phyloP scores from a whole-genome alignment of 352 stramenopile species.

The Blastocystis sp. region DNA sequence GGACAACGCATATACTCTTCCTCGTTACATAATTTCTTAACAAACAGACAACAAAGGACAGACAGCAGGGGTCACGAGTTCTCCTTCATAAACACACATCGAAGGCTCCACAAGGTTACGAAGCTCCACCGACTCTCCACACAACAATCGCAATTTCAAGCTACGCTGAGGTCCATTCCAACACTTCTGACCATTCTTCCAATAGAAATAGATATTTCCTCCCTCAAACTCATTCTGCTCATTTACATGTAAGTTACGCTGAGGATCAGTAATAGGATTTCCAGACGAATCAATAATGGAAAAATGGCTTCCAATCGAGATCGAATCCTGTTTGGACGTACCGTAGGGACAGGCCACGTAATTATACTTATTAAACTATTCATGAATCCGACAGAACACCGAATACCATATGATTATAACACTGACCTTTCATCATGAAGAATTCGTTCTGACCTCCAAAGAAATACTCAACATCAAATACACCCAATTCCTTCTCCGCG shows the following conservation, averaged over 20 bases:
- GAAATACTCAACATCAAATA: background rate
- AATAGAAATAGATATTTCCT: slow-evolving; percentile 70
- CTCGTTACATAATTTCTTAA: background rate
- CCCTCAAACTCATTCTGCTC: slow-evolving; percentile 49
- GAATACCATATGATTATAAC: slow-evolving; percentile 65
- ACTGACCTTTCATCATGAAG: slow-evolving; percentile 72
- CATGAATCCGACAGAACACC: too few relatives aligned
- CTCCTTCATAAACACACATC: slow-evolving; percentile 77
- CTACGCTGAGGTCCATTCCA: slow-evolving; percentile 79
- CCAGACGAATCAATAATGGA: background rate
- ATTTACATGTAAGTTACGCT: slow-evolving; percentile 2
- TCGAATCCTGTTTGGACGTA: slow-evolving; percentile 74
- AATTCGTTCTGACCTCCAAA: slow-evolving; percentile 66
- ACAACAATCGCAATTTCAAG: slow-evolving; percentile 73
- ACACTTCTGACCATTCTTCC: slow-evolving; percentile 71
- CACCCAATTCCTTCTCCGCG: background rate
- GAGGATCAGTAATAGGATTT: slow-evolving; percentile 4
- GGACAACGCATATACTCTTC: background rate
- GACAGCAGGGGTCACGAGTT: slow-evolving; percentile 73
- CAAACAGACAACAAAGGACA: slow-evolving; percentile 65
- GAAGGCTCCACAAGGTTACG: slow-evolving; percentile 74
- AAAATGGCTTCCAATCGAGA: slow-evolving; percentile 70
- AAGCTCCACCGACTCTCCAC: slow-evolving; percentile 71
- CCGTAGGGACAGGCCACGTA: slow-evolving; percentile 80
- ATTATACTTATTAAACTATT: slow-evolving; percentile 72